These are phyloP conservation scores for Ophiostoma novo-ulmi DNA, from an alignment of 2,329 filamentous ascomycete species.

Conservation along the genomic window DNA sequence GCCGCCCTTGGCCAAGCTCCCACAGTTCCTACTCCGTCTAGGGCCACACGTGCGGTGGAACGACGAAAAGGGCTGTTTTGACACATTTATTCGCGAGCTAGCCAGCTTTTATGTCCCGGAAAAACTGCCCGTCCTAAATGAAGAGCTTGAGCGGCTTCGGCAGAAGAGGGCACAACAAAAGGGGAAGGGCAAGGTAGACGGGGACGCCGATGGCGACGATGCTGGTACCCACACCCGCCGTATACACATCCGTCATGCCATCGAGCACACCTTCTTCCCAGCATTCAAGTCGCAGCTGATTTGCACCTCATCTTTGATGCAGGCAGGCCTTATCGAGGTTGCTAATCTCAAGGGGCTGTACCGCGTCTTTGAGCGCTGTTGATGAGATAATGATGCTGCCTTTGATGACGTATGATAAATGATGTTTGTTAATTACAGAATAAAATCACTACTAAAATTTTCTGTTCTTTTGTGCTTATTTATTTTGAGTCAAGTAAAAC, in stretches of 20 bases:
- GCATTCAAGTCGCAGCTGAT: conserved; percentile 78
- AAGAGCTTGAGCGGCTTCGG: conserved; percentile 24
- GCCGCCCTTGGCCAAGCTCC: conserved; percentile 79
- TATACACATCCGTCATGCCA: conserved; percentile 62
- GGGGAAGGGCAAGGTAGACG: conserved; percentile 17
- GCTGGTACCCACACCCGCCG: conserved; percentile 55
- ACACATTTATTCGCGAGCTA: conserved; percentile 76
- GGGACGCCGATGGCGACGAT: conserved; percentile 31
- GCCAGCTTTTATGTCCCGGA: conserved; percentile 90
- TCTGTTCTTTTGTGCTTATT: background rate
- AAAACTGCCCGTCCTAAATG: conserved; percentile 52
- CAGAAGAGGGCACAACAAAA: conserved; percentile 29
- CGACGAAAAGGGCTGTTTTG: conserved; percentile 79
- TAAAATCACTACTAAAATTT: no score
- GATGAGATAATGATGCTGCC: background rate
- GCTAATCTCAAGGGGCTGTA: conserved; percentile 91
- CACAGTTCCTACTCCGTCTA: conserved; percentile 78
- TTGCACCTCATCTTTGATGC: conserved; percentile 71
- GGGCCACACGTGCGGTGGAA: conserved; percentile 86
- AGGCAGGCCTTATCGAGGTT: conserved; percentile 72
- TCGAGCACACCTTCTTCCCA: conserved; percentile 87
- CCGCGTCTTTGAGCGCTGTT: conserved; percentile 91
- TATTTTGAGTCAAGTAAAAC: conserved; percentile 6
- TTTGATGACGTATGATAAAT: background rate
- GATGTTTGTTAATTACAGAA: no score